Base-by-base conservation (phyloP, 1,139 yeast genomes). In the Yamadazyma dushanensis region DNA sequence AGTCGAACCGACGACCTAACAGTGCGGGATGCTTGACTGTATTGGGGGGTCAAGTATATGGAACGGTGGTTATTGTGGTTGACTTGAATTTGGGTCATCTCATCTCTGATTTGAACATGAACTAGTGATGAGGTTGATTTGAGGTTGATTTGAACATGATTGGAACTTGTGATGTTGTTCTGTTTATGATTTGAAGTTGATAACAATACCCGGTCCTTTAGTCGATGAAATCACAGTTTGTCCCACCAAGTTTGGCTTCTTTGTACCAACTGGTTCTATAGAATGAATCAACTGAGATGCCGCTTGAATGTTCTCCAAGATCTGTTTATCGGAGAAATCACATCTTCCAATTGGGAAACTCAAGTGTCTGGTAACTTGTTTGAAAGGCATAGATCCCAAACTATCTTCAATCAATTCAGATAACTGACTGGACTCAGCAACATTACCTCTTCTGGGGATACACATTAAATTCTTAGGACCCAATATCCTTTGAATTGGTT, bases 391-490 rank as follows among this genome's bases (percentile, higher is more conserved):
- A 20, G 84, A 76, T 27, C 95, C 94, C 31, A 78, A 65, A 36
- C 80, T 78, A 16, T 69, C 64, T 30, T 62, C 57, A 44, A 89
- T 72, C 42, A 83, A 64, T 8, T 61, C 58, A 2, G 57, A 42
- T 20, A 46, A 39, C 20, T 63, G 67, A 25, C 87, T 63, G 47
- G 87, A 78, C n/a, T 76, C 78, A 1, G 87, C 71, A 13, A 92
- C 94, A 2, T 97, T 90, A 11, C 96, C 95, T 56, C 81, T 84
- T 64, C 89, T 90, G 13, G 77, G 78, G 32, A 77, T 74, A 33
- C 98, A 98, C 87, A 90, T 83, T 46, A 92, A 73, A 19, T 96
- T 96, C 53, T 74, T 80, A 28, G 96, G 95, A 41, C 98, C 97
- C 47, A 94, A 71, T 11, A 75, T 69, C 54, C 89, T 77, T 19